Percentiles rank a stretch among this genome's conserved stretches.
Evolutionary conservation across 352 stramenopile genomes (phyloP).

Genomic region (Pythium phragmitis): DNA sequence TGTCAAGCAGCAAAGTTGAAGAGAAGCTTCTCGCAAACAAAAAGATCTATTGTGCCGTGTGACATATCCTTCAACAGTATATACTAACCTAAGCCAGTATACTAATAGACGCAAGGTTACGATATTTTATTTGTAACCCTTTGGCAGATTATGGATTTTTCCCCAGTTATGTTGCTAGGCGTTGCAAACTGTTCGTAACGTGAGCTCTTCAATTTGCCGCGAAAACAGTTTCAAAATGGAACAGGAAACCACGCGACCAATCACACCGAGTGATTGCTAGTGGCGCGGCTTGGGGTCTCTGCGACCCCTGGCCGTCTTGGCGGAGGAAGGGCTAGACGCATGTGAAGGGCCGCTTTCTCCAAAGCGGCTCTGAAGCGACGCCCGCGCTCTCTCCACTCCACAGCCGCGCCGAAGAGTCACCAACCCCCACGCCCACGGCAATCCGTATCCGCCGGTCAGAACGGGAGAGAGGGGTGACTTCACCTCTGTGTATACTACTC

Average conservation of each 20-base stretch:
- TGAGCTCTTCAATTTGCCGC: background rate
- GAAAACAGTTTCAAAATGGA: slow-evolving; percentile 26
- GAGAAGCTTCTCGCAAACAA: too few species aligned
- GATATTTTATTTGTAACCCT: too few species aligned
- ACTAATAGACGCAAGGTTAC: too few species aligned
- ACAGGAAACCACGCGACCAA: background rate
- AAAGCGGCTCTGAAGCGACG: slow-evolving; percentile 5
- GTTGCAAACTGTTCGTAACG: too few species aligned
- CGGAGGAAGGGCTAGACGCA: background rate
- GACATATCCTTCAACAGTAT: slow-evolving; percentile 4
- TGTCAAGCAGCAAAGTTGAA: background rate
- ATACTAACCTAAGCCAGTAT: background rate
- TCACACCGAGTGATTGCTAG: slow-evolving; percentile 6
- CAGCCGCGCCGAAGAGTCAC: background rate
- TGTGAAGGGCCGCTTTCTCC: slow-evolving; percentile 1
- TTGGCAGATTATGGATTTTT: too few species aligned
- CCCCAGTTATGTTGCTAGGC: too few species aligned
- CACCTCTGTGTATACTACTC: background rate
- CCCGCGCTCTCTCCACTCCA: background rate
- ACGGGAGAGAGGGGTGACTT: background rate
- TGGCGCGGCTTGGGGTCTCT: background rate
- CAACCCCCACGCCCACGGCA: background rate
- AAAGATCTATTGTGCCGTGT: background rate
- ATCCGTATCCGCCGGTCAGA: too few species aligned
- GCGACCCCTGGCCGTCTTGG: slow-evolving; percentile 11